phyloP scores from a whole-genome alignment of 2,329 filamentous ascomycete species.

The Bipolaris cookei region DNA sequence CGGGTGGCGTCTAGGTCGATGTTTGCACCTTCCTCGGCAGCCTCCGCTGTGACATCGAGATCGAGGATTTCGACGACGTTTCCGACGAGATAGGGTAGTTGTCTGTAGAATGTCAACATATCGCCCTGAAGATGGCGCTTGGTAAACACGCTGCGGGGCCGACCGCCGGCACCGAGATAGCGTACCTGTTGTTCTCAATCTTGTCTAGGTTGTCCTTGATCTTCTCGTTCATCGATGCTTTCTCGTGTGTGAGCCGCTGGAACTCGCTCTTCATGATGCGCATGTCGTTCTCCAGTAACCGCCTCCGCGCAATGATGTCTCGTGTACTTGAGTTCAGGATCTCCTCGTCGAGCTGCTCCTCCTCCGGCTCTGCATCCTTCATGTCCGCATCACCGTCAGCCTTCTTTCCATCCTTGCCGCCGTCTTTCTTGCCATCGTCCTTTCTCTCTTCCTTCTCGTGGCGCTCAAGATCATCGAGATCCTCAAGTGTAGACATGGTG shows the following conservation, averaged over 20 bases:
- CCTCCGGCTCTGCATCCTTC: slow-evolving; percentile 75
- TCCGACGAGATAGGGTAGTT: slow-evolving; percentile 96
- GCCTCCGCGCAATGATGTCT: slow-evolving; percentile 89
- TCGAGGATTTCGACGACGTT: slow-evolving; percentile 98
- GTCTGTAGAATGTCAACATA: slow-evolving; percentile 60
- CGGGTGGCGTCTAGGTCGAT: slow-evolving; percentile 97
- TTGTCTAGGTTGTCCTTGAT: slow-evolving; percentile 99
- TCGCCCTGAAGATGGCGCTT: not conserved
- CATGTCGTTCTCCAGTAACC: slow-evolving; percentile 95
- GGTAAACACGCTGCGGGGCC: slow-evolving; percentile 7
- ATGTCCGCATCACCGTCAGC: slow-evolving; percentile 82
- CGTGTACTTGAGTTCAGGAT: slow-evolving; percentile 91
- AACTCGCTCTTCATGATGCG: slow-evolving; percentile 98
- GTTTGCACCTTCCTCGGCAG: slow-evolving; percentile 96
- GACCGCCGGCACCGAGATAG: not conserved
- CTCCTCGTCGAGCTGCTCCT: slow-evolving; percentile 87
- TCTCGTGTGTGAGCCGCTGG: slow-evolving; percentile 92
- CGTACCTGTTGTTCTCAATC: slow-evolving; percentile 97
- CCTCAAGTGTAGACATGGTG: slow-evolving; percentile 86
- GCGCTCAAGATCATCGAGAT: slow-evolving; percentile 87
- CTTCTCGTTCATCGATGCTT: slow-evolving; percentile 94
- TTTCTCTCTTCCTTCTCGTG: slow-evolving; percentile 76
- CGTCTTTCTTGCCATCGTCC: slow-evolving; percentile 59
- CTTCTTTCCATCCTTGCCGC: slow-evolving; percentile 63
- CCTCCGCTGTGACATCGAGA: slow-evolving; percentile 93